Conservation (phyloP, 805 yeast species). For the Ogataea pignaliae region DNA sequence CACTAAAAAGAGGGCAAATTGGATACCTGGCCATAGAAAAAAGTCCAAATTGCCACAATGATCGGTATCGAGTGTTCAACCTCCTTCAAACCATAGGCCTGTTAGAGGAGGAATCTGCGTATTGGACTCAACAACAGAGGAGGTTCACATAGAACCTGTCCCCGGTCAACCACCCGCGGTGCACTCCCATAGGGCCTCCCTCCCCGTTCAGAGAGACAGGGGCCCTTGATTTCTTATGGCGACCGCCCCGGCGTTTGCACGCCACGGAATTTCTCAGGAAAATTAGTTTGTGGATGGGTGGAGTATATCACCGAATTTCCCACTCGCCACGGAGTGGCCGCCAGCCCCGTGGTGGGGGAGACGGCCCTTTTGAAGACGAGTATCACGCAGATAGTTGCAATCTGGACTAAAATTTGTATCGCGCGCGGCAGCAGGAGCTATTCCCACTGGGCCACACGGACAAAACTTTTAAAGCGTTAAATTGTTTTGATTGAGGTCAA, state of each 20-base stretch:
- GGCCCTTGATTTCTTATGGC: constrained; percentile 31
- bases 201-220: constrained; percentile 3
- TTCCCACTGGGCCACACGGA: constrained; percentile 12
- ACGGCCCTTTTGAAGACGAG: constrained; percentile 31
- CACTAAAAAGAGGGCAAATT: background rate
- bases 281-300: constrained; percentile 18
- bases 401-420: constrained; percentile 5
- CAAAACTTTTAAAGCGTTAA: background rate
- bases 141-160: constrained; percentile 2
- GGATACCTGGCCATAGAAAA: background rate
- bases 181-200: constrained; percentile 30
- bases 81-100: background rate
- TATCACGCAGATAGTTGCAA: constrained; percentile 30
- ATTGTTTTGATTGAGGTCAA: too few relatives aligned
- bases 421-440: too few relatives aligned
- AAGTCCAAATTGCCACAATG: constrained; percentile 26
- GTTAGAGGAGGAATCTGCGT: constrained; percentile 28
- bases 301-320: constrained; percentile 38
- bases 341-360: background rate
- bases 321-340: constrained; percentile 27
- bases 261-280: constrained; percentile 35
- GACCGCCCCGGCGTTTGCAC: constrained; percentile 36
- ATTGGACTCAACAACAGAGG: constrained; percentile 35
- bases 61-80: constrained; percentile 38
- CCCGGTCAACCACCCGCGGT: constrained; percentile 35